Evolutionary conservation across 2,329 filamentous ascomycete genomes (phyloP).

Genomic region (Arthrobotrys sphaeroides): DNA sequence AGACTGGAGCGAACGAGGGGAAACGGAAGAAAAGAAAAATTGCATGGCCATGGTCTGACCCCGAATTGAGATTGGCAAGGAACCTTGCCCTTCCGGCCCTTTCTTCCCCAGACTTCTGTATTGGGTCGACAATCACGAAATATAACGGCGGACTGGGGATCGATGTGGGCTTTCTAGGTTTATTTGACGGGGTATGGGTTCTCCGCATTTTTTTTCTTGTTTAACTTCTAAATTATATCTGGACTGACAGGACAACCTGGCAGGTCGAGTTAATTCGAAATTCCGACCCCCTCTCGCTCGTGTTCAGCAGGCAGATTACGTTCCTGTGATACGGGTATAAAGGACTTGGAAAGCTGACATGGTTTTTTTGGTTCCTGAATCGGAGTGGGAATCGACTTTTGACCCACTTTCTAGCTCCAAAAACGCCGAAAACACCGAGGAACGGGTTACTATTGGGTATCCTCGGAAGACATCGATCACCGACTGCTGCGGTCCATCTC

Average conservation of each 20-base stretch:
- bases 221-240: neutral
- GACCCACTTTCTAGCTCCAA: slow-evolving; percentile 11
- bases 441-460: slow-evolving; percentile 10
- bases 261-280: slow-evolving; percentile 1
- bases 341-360: neutral
- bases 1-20: neutral
- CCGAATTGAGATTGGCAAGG: slow-evolving; percentile 3
- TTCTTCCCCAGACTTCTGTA: slow-evolving; percentile 13
- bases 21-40: too few species aligned
- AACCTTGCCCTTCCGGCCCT: neutral
- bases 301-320: neutral
- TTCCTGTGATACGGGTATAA: slow-evolving; percentile 2
- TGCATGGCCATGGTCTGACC: slow-evolving; percentile 12
- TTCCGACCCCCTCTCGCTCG: neutral
- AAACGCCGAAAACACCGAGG: slow-evolving; percentile 9
- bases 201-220: slow-evolving; percentile 1
- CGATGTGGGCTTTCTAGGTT: neutral
- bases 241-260: slow-evolving; percentile 8
- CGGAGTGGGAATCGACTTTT: neutral
- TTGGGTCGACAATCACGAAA: slow-evolving; percentile 7
- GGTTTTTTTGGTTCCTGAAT: slow-evolving; percentile 10
- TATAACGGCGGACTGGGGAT: slow-evolving; percentile 1
- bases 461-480: neutral
- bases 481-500: neutral
- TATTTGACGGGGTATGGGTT: neutral